Percentiles rank a stretch among this genome's conserved stretches.
These are phyloP conservation scores for Trapa incisa DNA, from an alignment of 345 rosid genomes.

Conservation along the genomic window DNA sequence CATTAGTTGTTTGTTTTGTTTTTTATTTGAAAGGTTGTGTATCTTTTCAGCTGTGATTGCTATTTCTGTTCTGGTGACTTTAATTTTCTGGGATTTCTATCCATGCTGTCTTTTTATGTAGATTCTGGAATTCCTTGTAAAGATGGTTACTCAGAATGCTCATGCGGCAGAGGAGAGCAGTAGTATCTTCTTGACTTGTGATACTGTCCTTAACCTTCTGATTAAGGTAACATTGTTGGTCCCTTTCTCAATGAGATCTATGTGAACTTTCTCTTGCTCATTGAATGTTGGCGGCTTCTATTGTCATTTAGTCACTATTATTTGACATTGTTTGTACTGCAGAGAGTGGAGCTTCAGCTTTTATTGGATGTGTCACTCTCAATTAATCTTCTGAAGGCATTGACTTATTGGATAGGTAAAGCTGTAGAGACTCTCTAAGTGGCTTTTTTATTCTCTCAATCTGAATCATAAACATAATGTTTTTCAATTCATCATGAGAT, in stretches of 20 bases:
- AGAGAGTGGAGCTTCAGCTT: conserved; percentile 43
- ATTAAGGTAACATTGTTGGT: conserved; percentile 39
- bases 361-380: conserved; percentile 28
- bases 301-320: neutral
- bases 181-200: conserved; percentile 67
- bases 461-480: neutral
- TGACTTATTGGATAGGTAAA: conserved; percentile 66
- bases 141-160: conserved; percentile 29
- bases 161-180: conserved; percentile 29
- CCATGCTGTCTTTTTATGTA: conserved; percentile 18
- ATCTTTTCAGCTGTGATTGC: neutral
- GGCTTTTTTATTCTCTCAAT: neutral
- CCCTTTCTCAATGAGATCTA: neutral
- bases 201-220: conserved; percentile 70
- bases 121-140: conserved; percentile 67
- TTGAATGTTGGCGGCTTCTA: neutral
- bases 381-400: conserved; percentile 40
- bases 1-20: neutral
- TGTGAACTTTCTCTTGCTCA: neutral
- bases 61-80: neutral
- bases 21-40: neutral
- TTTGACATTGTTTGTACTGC: neutral
- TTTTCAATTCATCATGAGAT: neutral
- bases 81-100: neutral
- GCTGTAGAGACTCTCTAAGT: neutral